Evolutionary conservation across 495 filamentous ascomycete species (phyloP).

Genomic region (Neurospora intermedia): DNA sequence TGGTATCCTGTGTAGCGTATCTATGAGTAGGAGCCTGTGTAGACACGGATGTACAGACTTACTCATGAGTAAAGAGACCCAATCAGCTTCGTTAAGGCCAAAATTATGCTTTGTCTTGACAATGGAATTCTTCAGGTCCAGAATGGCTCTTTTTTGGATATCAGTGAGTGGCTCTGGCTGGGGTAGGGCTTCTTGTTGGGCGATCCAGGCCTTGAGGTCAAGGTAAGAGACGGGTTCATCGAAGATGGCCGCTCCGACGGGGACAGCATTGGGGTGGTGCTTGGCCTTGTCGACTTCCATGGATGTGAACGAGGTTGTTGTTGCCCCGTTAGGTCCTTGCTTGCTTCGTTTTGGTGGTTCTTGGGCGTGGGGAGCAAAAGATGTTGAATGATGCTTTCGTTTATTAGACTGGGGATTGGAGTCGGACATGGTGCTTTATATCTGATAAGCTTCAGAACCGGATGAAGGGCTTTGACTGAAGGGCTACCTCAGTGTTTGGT

Average conservation of each 20-base stretch:
- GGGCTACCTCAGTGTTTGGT: background rate
- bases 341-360: background rate
- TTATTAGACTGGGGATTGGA: background rate
- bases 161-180: slow-evolving; percentile 21
- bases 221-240: slow-evolving; percentile 16
- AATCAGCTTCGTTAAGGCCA: slow-evolving; percentile 21
- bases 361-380: background rate
- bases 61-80: slow-evolving; percentile 27
- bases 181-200: slow-evolving; percentile 17
- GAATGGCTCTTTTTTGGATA: slow-evolving; percentile 19
- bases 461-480: background rate
- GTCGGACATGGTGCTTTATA: background rate
- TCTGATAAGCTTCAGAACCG: background rate
- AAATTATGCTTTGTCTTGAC: slow-evolving; percentile 12
- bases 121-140: slow-evolving; percentile 19
- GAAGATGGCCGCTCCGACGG: background rate
- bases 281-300: background rate
- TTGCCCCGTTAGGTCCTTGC: background rate
- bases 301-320: background rate
- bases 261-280: background rate
- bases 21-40: background rate
- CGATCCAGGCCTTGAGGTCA: slow-evolving; percentile 27
- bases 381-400: background rate
- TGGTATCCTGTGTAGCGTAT: slow-evolving; percentile 9
- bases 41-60: slow-evolving; percentile 4